Evolutionary conservation across 805 yeast genomes (phyloP), one percentile per base, ranked within the genome.

Genomic region (Metschnikowia arizonensis): DNA sequence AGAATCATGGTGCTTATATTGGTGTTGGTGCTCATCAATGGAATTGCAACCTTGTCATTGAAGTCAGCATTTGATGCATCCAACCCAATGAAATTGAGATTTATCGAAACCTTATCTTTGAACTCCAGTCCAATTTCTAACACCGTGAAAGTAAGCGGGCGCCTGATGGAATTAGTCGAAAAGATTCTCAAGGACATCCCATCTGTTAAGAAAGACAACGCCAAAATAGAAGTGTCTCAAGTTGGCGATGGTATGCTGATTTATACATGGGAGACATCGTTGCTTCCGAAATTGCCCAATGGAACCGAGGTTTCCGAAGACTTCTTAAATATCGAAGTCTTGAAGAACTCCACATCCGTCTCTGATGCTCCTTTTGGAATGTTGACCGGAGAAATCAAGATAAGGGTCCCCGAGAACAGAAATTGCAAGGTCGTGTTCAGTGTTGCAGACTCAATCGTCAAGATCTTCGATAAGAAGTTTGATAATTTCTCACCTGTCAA

Each of bases 41-140:
- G 78, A 10, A 56, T 73, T 3, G 49, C 67, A 2, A 47, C 65
- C 8, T 58, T 81, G 17, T 54, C 67, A n/a, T 50, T 69, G 17
- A 61, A 68, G 12, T 60, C 64, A 2, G 85, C 96, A n/a, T 87
- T 83, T 60, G 77, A 82, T 25, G 67, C 70, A 21, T 56, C 64
- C 4, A 69, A 77, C 28, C 96, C 96, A 4, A 60, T 88, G 61
- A 89, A 88, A 60, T 67, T 87, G 46, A 71, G 90, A 50, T 84
- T 85, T 56, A 65, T 81, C 29, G 90, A 89, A 62, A 65, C 68
- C 1, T 69, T 84, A 42, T 77, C 85, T 51, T 61, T 83, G 46
- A 58, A 65, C 30, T 48, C 50, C 14, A 47, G 63, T 1, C 46
- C 56, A 2, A 45, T 48, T 1, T 56, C 57, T 3, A 63, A 81